Evolutionary conservation across 371 early-diverging fungal species (phyloP), one percentile per base, ranked within the genome.

Genomic region (Paraphysoderma sedebokerense): DNA sequence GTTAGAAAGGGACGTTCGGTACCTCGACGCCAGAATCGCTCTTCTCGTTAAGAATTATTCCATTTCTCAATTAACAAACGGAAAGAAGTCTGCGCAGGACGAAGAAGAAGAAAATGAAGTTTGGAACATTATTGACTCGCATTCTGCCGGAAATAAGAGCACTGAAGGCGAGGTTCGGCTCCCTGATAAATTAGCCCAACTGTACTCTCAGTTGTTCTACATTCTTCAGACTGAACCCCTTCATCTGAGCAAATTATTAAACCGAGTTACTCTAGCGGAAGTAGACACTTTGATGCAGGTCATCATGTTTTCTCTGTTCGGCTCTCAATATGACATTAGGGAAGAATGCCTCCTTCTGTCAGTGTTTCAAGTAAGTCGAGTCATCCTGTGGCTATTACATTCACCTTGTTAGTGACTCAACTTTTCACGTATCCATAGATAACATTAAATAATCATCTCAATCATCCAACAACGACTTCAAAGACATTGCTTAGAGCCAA

Each of bases 291-390:
- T 92, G 40, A 62, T 95, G 37, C 92, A 92, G 58, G 88, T 87
- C 0, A 87, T 92, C 52, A 92, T 92, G 92, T 92, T 92, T 56
- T 88, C 92, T 0, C 57, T 95, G 23, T 95, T 86, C 49, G 92
- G 92, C 29, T 91, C 92, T 63, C 93, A 92, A 57, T 92, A 90
- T 59, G 93, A 95, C 59, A 76, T 82, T 36, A 76, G 92, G 37
- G 93, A 95, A 68, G 95, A 95, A 62, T 85, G 87, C 61, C 64
- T 95, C 36, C 58, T 95, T 32, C 63, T 95, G 50, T 87, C 90
- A 17, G 88, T 95, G 91, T 91, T 95, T 60, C 92, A 92, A 74
- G 83, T 85, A 63, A 37, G 48, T 38, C 24, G 36, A n/a, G n/a
- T n/a, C 22, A n/a, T 46, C 12, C 13, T 44, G 12, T 46, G 15